Conservation (phyloP, 345 rosid genomes). For the Corchorus capsularis region DNA sequence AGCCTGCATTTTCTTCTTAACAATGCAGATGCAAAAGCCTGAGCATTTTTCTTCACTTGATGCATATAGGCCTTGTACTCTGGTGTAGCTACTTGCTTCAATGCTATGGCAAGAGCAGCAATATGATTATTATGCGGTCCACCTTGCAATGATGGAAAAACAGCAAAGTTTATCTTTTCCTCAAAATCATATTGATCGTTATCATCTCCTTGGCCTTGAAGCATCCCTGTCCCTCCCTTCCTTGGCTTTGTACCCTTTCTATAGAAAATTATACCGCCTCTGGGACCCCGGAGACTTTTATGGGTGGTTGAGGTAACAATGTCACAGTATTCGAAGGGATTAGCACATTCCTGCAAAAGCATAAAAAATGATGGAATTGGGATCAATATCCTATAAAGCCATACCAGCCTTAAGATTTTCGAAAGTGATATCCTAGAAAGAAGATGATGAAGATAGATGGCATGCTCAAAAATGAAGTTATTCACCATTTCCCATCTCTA, state of each 20-base stretch:
- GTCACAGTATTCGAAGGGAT: conserved; percentile 86
- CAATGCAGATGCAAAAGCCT: conserved; percentile 75
- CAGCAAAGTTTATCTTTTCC: conserved; percentile 87
- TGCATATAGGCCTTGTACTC: conserved; percentile 81
- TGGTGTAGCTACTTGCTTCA: conserved; percentile 70
- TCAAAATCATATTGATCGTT: conserved; percentile 68
- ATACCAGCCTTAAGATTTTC: background rate
- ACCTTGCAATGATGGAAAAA: conserved; percentile 89
- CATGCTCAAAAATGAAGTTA: background rate
- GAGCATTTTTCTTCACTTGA: conserved; percentile 85
- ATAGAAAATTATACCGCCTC: conserved; percentile 89
- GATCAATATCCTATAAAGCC: background rate
- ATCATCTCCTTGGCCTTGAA: conserved; percentile 56
- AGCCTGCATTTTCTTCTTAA: conserved; percentile 71
- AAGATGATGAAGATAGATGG: background rate
- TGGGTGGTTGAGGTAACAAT: conserved; percentile 93
- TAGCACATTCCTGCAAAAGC: conserved; percentile 59
- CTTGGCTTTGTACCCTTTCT: conserved; percentile 73
- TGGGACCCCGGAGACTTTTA: conserved; percentile 90
- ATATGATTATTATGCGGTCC: conserved; percentile 96
- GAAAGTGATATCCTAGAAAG: background rate
- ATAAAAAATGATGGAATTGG: conserved; percentile 3
- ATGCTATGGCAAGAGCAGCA: conserved; percentile 77
- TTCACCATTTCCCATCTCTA: conserved; percentile 1
- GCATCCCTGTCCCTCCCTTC: conserved; percentile 58